These are phyloP conservation scores for Zygotorulaspora sp. DNA, from an alignment of 805 yeast genomes.

Conservation along the genomic window DNA sequence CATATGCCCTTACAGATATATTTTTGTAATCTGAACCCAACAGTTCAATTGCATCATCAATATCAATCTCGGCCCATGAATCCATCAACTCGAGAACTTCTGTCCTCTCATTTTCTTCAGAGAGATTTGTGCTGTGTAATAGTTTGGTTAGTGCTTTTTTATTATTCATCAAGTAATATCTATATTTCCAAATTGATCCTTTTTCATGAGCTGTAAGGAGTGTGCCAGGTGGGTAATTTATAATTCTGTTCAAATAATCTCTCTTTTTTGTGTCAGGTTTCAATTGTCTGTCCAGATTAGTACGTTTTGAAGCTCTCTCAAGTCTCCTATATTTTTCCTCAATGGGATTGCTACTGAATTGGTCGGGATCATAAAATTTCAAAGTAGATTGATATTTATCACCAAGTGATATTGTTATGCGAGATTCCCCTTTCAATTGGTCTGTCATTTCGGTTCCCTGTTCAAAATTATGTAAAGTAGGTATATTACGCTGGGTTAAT, in stretches of 20 bases:
- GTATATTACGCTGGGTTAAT: constrained; percentile 31
- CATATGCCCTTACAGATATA: constrained; percentile 72
- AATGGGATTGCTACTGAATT: constrained; percentile 67
- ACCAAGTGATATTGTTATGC: constrained; percentile 29
- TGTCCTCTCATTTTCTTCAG: constrained; percentile 70
- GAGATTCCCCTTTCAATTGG: constrained; percentile 30
- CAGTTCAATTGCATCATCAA: constrained; percentile 82
- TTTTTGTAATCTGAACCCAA: constrained; percentile 75
- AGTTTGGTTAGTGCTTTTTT: constrained; percentile 72
- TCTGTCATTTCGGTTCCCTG: constrained; percentile 33
- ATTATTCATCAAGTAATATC: constrained; percentile 72
- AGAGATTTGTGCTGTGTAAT: constrained; percentile 84
- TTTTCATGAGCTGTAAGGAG: constrained; percentile 77
- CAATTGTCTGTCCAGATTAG: constrained; percentile 73
- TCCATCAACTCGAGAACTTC: constrained; percentile 74
- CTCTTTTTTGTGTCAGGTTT: constrained; percentile 84
- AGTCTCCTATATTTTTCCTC: constrained; percentile 81
- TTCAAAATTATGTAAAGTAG: constrained; percentile 44
- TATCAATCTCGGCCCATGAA: constrained; percentile 68
- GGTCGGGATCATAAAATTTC: constrained; percentile 66
- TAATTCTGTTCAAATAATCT: constrained; percentile 63
- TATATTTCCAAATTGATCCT: constrained; percentile 83
- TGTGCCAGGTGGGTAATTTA: constrained; percentile 78
- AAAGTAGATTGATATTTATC: constrained; percentile 31
- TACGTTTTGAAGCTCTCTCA: constrained; percentile 75